Percentiles rank a stretch among this genome's conserved stretches.
These are phyloP conservation scores for Sambucus nigra DNA, from an alignment of 129 eudicot genomes.

Conservation along the genomic window DNA sequence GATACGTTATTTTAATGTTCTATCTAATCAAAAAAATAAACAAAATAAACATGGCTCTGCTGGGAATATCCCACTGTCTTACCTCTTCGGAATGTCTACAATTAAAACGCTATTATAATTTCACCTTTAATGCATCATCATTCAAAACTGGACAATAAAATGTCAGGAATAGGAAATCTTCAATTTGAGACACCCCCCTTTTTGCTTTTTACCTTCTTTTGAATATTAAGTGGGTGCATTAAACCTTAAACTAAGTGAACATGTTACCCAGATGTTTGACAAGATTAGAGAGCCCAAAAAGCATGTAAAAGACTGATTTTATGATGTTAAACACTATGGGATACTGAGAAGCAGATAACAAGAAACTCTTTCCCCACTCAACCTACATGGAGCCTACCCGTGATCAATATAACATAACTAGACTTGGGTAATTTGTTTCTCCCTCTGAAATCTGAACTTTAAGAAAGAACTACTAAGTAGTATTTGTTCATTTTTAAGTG, in stretches of 20 bases:
- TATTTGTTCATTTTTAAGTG: too few species aligned
- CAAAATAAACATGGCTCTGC: neutral
- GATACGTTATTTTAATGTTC: neutral
- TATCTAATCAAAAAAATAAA: neutral
- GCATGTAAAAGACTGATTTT: neutral
- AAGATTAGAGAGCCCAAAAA: neutral
- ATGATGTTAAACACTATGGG: slow-evolving; percentile 15
- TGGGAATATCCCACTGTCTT: neutral
- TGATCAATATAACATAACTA: too few species aligned
- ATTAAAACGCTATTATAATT: neutral
- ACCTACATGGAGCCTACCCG: neutral
- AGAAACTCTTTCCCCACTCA: slow-evolving; percentile 11
- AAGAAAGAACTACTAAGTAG: too few species aligned
- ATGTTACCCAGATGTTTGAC: slow-evolving; percentile 23
- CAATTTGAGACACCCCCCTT: slow-evolving; percentile 6
- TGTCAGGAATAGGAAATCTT: neutral
- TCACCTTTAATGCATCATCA: slow-evolving; percentile 1
- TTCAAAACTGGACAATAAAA: neutral
- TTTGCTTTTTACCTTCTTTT: neutral
- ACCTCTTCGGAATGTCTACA: neutral
- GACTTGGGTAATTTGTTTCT: too few species aligned
- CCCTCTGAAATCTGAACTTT: too few species aligned
- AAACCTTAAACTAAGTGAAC: slow-evolving; percentile 15
- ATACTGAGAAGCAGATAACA: slow-evolving; percentile 13
- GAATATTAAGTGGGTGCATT: slow-evolving; percentile 10